phyloP scores from a whole-genome alignment of 768 basidiomycete genomes.

The Cystobasidiopsis lactophilus region DNA sequence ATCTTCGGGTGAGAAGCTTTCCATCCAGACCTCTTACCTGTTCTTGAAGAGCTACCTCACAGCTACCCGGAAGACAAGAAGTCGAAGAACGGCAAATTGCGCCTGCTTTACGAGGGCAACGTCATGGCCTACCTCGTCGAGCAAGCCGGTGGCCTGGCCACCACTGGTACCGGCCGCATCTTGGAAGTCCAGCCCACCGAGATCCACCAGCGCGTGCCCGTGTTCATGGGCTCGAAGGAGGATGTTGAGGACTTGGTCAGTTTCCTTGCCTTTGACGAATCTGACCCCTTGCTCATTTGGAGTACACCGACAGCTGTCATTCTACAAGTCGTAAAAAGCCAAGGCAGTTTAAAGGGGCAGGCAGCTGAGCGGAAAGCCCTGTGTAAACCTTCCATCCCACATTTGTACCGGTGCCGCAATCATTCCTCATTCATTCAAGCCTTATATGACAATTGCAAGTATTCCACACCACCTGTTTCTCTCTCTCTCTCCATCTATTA shows the following conservation, averaged over 20 bases:
- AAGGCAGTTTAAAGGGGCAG: background rate
- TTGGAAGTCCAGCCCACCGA: slow-evolving; percentile 65
- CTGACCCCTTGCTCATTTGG: background rate
- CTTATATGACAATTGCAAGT: no score
- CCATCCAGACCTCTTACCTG: no score
- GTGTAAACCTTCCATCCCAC: background rate
- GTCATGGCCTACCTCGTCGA: slow-evolving; percentile 92
- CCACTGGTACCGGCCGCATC: slow-evolving; percentile 81
- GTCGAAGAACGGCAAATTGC: slow-evolving; percentile 81
- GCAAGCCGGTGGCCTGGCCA: slow-evolving; percentile 92
- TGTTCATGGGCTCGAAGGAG: slow-evolving; percentile 81
- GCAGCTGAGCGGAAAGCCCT: background rate
- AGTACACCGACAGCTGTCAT: background rate
- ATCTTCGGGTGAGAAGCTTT: slow-evolving; percentile 41
- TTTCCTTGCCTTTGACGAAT: slow-evolving; percentile 31
- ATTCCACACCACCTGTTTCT: no score
- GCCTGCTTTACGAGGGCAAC: slow-evolving; percentile 90
- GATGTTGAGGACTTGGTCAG: slow-evolving; percentile 76
- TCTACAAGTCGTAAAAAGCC: background rate
- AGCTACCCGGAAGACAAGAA: slow-evolving; percentile 97
- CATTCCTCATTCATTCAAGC: background rate
- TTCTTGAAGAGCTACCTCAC: background rate
- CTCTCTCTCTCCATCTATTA: background rate
- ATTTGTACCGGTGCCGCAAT: background rate
- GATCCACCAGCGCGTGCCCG: slow-evolving; percentile 80